phyloP scores from a whole-genome alignment of 495 filamentous ascomycete genomes.

The Saxophila tyrrhenica region DNA sequence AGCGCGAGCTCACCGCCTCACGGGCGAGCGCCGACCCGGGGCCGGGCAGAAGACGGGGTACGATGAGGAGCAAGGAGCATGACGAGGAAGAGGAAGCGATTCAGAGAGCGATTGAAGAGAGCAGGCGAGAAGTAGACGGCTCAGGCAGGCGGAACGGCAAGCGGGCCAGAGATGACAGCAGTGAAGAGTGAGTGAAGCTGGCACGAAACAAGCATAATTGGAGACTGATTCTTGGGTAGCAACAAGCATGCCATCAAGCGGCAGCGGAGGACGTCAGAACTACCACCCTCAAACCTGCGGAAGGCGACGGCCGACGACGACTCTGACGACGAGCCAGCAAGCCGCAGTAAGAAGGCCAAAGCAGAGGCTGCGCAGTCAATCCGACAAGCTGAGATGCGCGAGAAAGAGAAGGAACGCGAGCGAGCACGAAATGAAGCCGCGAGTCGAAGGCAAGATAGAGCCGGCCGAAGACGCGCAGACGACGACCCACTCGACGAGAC shows the following conservation, averaged over 20 bases:
- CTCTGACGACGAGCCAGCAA: slow-evolving; percentile 53
- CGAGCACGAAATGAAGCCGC: slow-evolving; percentile 56
- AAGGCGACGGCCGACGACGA: slow-evolving; percentile 40
- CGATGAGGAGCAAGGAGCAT: slow-evolving; percentile 93
- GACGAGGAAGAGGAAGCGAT: slow-evolving; percentile 93
- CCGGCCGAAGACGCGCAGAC: slow-evolving; percentile 61
- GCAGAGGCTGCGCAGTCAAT: slow-evolving; percentile 53
- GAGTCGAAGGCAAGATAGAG: slow-evolving; percentile 61
- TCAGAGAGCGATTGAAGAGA: slow-evolving; percentile 84
- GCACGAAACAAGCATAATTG: slow-evolving; percentile 5
- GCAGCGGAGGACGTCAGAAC: slow-evolving; percentile 65
- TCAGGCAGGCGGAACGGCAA: slow-evolving; percentile 57
- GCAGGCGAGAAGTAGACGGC: slow-evolving; percentile 56
- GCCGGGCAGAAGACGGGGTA: slow-evolving; percentile 75
- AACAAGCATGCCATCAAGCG: slow-evolving; percentile 49
- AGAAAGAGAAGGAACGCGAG: slow-evolving; percentile 52
- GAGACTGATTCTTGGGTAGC: slow-evolving; percentile 25
- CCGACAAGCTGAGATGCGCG: slow-evolving; percentile 60
- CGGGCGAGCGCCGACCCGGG: slow-evolving; percentile 27
- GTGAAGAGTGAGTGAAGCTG: slow-evolving; percentile 63
- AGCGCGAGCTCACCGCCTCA: slow-evolving; percentile 33
- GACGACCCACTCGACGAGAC: slow-evolving; percentile 42
- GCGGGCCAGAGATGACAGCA: slow-evolving; percentile 76
- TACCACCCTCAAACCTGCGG: slow-evolving; percentile 36
- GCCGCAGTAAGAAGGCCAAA: slow-evolving; percentile 49